Base-by-base conservation (phyloP, 805 yeast species). In the Lachancea meyersii region DNA sequence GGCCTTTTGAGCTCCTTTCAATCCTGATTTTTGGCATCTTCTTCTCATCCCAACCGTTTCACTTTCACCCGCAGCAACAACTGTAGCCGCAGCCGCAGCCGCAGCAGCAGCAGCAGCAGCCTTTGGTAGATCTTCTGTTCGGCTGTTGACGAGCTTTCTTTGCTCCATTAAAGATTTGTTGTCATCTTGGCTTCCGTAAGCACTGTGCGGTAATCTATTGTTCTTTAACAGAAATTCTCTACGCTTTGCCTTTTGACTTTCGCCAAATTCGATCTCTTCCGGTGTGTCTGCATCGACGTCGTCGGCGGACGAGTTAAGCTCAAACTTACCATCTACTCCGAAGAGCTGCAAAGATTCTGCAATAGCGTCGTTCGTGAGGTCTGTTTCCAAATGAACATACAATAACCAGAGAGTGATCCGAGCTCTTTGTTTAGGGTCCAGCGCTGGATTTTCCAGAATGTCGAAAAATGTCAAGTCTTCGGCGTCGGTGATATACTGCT, bases 391-490 rank as follows among this genome's bases (percentile, higher is more conserved):
- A 54, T 82, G 86, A 1, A 86, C 75, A 67, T 86, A 89, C 33
- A 86, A 55, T 28, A 91, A 65, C 97, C 97, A 91, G 46, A 91
- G 61, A 49, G 91, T 80, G 30, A 93, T 71, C 41, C 72, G 65
- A 1, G 86, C 86, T 47, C 96, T 73, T 44, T 78, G 79, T 20
- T 58, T 60, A 3, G 95, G 85, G 43, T 79, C 74, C 31, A 78
- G 72, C 3, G 69, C 65, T 1, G 79, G 63, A 49, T 79, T 75
- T 61, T 86, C 72, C 61, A 91, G 80, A 31, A 89, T 73, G 53
- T 85, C 93, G 68, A 80, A 80, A 51, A 87, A 78, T 35, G 79
- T 74, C 27, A 44, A 24, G 48, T 35, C 46, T 37, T 14, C 47
- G 40, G 21, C 23, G 18, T 32, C 27, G 21, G 43, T 47, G 5